These are phyloP conservation scores for Hyphopichia pseudoburtonii DNA, from an alignment of 1,139 yeast species.

Conservation along the genomic window DNA sequence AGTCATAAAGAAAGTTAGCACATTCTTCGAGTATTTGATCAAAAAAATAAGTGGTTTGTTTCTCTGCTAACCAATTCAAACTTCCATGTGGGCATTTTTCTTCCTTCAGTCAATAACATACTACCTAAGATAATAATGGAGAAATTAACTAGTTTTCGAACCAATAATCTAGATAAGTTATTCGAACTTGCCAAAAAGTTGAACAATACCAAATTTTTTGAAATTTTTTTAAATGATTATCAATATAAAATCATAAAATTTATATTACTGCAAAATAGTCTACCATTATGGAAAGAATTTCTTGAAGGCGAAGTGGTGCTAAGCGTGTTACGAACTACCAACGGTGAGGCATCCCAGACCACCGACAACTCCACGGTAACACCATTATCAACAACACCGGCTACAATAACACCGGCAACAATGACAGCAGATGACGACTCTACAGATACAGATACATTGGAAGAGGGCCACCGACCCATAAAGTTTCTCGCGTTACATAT, in stretches of 20 bases:
- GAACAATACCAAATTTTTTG: conserved; percentile 47
- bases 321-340: too few relatives aligned
- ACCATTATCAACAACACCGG: too few relatives aligned
- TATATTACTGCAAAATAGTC: conserved; percentile 31
- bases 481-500: conserved; percentile 61
- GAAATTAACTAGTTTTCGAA: conserved; percentile 43
- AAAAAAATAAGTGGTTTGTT: too few relatives aligned
- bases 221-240: conserved; percentile 59
- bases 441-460: conserved; percentile 24
- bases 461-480: conserved; percentile 50
- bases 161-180: conserved; percentile 40
- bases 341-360: too few relatives aligned
- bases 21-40: too few relatives aligned
- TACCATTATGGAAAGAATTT: conserved; percentile 51
- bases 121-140: conserved; percentile 28
- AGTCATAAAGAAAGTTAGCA: too few relatives aligned
- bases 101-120: background rate
- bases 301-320: conserved; percentile 52
- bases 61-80: too few relatives aligned
- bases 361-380: too few relatives aligned
- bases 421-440: conserved; percentile 4
- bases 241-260: conserved; percentile 55
- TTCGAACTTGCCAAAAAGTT: conserved; percentile 50
- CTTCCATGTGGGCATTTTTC: too few relatives aligned
- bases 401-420: too few relatives aligned